These are phyloP conservation scores for Aspergillus sergii DNA, from an alignment of 2,329 filamentous ascomycete species.

Conservation along the genomic window DNA sequence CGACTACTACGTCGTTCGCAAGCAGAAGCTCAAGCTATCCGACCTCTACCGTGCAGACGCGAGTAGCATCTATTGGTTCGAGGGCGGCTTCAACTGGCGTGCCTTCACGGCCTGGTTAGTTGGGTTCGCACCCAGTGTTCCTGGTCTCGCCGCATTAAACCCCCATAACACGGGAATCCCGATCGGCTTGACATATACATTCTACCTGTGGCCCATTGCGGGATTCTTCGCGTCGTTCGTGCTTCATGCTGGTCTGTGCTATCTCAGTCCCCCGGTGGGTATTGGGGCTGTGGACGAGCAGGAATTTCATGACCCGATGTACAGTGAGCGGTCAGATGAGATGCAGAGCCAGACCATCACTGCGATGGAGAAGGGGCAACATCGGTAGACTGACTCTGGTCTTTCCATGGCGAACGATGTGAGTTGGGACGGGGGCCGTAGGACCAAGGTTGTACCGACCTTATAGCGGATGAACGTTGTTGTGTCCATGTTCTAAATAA, in stretches of 20 bases:
- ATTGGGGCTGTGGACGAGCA: neutral
- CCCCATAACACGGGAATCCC: neutral
- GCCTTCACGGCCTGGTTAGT: slow-evolving; percentile 34
- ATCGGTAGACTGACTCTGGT: neutral
- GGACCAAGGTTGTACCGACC: too few relatives aligned
- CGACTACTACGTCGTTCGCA: slow-evolving; percentile 38
- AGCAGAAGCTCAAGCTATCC: slow-evolving; percentile 43
- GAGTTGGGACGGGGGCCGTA: too few relatives aligned
- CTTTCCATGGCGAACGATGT: neutral
- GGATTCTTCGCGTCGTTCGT: neutral
- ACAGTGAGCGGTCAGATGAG: neutral
- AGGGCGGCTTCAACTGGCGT: slow-evolving; percentile 49
- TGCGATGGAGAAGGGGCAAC: neutral
- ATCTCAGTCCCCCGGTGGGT: neutral
- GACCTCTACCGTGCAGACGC: slow-evolving; percentile 46
- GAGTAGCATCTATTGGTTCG: slow-evolving; percentile 48
- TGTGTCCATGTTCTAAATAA: neutral
- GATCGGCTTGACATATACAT: neutral
- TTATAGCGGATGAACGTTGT: neutral
- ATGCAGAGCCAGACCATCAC: neutral
- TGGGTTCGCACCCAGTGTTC: neutral
- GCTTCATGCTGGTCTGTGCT: neutral
- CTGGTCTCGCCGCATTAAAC: neutral
- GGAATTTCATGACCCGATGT: neutral
- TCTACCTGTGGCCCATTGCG: neutral